Evolutionary conservation across 257 asterid genomes (phyloP).

Genomic region (Parsonsia alboflavescens): DNA sequence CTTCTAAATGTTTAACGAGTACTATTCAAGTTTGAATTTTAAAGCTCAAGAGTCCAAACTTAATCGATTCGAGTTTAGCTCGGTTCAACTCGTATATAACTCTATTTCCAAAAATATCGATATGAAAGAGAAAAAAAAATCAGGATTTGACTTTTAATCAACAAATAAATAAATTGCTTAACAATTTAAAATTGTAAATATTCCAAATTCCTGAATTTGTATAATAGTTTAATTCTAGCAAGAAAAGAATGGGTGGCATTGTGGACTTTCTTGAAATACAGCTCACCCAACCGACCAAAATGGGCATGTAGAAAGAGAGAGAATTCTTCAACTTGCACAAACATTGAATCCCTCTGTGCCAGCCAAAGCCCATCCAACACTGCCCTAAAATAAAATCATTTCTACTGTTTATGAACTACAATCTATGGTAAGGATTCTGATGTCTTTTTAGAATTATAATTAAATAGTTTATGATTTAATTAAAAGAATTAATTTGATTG

Average conservation of each 20-base stretch:
- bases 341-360: not conserved
- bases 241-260: not conserved
- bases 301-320: not conserved
- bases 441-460: too few species aligned
- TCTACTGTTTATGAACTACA: too few species aligned
- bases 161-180: not conserved
- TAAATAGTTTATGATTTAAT: too few species aligned
- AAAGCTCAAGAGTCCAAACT: too few species aligned
- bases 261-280: not conserved
- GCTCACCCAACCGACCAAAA: conserved; percentile 3
- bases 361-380: not conserved
- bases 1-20: too few species aligned
- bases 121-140: not conserved
- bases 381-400: too few species aligned
- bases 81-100: too few species aligned
- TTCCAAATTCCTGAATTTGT: not conserved
- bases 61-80: too few species aligned
- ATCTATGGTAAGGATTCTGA: too few species aligned
- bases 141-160: conserved; percentile 1
- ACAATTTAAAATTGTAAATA: not conserved
- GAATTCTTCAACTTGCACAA: not conserved
- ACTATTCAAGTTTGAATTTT: too few species aligned
- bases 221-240: not conserved
- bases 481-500: too few species aligned
- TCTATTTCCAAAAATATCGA: too few species aligned